Evolutionary conservation across 2,329 filamentous ascomycete species (phyloP).

Genomic region (Ophiostoma novo-ulmi): DNA sequence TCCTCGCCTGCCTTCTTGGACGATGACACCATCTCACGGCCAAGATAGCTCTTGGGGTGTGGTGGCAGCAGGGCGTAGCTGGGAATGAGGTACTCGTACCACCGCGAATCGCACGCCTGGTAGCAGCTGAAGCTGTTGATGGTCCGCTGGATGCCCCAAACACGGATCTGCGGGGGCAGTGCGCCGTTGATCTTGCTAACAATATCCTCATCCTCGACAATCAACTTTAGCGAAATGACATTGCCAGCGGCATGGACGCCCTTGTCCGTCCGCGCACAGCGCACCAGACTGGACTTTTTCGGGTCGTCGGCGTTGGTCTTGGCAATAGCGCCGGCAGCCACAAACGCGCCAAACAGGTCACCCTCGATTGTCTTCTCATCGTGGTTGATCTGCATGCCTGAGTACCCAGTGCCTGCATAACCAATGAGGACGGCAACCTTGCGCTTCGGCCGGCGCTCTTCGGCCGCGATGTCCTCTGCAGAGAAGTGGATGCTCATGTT

Average conservation of each 20-base stretch:
- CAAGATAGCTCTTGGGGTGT: conserved; percentile 80
- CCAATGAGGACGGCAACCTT: conserved; percentile 95
- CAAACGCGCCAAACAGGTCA: conserved; percentile 87
- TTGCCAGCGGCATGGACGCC: conserved; percentile 95
- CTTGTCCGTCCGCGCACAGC: conserved; percentile 94
- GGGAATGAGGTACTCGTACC: conserved; percentile 96
- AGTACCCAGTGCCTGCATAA: conserved; percentile 94
- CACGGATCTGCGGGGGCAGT: conserved; percentile 79
- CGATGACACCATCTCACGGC: conserved; percentile 72
- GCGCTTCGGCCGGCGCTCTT: conserved; percentile 78
- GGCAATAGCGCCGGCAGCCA: conserved; percentile 85
- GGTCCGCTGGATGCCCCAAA: conserved; percentile 90
- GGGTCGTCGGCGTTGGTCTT: conserved; percentile 96
- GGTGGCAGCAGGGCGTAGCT: conserved; percentile 89
- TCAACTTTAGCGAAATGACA: conserved; percentile 89
- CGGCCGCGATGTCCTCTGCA: conserved; percentile 79
- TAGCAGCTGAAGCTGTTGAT: conserved; percentile 93
- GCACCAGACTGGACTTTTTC: conserved; percentile 89
- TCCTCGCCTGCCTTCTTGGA: conserved; percentile 46
- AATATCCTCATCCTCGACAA: conserved; percentile 84
- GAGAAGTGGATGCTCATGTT: conserved; percentile 54
- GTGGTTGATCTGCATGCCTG: conserved; percentile 87
- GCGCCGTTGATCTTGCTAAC: conserved; percentile 86
- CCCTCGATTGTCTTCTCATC: conserved; percentile 91
- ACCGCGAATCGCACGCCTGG: conserved; percentile 86